phyloP scores from a whole-genome alignment of 306 rosid species.

The Canavalia gladiata region DNA sequence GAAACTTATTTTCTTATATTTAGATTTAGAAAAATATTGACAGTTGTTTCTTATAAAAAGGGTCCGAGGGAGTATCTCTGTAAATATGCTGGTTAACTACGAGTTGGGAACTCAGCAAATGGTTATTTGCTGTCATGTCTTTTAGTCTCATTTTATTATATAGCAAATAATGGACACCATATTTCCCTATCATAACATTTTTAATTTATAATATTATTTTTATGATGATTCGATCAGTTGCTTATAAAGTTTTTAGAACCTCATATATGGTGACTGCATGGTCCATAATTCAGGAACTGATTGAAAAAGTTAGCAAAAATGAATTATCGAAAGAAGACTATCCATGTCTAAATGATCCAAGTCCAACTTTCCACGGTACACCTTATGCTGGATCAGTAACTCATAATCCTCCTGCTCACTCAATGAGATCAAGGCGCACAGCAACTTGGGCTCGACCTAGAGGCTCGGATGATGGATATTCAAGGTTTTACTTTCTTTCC shows the following conservation, averaged over 20 bases:
- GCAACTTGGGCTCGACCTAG: constrained; percentile 94
- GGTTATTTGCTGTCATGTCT: constrained; percentile 16
- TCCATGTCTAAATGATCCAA: constrained; percentile 92
- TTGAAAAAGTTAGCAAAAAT: constrained; percentile 81
- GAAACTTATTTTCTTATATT: too few relatives aligned
- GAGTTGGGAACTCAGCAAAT: not conserved
- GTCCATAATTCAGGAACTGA: constrained; percentile 71
- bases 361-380: constrained; percentile 74
- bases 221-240: constrained; percentile 14
- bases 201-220: not conserved
- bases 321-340: constrained; percentile 88
- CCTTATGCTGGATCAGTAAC: constrained; percentile 57
- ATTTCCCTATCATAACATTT: constrained; percentile 12
- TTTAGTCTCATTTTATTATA: constrained; percentile 25
- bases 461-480: constrained; percentile 92
- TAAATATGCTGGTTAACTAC: constrained; percentile 31
- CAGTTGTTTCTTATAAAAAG: too few relatives aligned
- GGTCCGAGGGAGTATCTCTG: not conserved
- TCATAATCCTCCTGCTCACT: constrained; percentile 71
- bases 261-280: constrained; percentile 40
- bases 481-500: constrained; percentile 68
- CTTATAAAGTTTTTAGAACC: constrained; percentile 37
- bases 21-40: too few relatives aligned
- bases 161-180: constrained; percentile 31
- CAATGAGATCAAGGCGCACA: constrained; percentile 89